phyloP scores from a whole-genome alignment of 352 stramenopile species.

The Phytophthora ramorum region DNA sequence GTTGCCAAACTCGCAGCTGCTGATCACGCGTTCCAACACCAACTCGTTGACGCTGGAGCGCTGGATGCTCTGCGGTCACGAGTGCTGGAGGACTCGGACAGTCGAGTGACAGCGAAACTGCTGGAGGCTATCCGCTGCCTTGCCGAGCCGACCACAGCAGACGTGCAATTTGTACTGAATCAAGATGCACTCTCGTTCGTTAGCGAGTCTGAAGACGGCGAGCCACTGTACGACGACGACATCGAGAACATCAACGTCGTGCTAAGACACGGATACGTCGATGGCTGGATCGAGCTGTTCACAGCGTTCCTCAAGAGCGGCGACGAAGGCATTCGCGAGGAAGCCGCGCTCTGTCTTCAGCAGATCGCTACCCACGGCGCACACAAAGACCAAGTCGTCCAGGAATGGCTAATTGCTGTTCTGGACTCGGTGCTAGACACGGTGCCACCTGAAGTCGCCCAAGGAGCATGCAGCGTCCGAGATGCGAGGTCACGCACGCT shows the following conservation, averaged over 20 bases:
- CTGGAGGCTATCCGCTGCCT: slow-evolving; percentile 61
- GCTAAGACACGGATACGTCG: slow-evolving; percentile 57
- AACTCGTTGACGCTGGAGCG: slow-evolving; percentile 46
- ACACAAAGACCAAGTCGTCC: slow-evolving; percentile 65
- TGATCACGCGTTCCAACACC: slow-evolving; percentile 41
- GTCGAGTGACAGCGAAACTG: slow-evolving; percentile 55
- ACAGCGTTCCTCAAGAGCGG: slow-evolving; percentile 64
- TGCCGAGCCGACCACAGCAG: slow-evolving; percentile 24
- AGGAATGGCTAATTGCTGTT: slow-evolving; percentile 81
- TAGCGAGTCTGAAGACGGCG: slow-evolving; percentile 54
- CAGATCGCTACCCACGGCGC: slow-evolving; percentile 51
- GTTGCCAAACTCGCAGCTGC: slow-evolving; percentile 45
- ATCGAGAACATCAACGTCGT: slow-evolving; percentile 55
- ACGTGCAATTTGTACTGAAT: slow-evolving; percentile 49
- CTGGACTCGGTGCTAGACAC: slow-evolving; percentile 70
- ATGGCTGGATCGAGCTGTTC: slow-evolving; percentile 85
- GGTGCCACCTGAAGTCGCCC: slow-evolving; percentile 52
- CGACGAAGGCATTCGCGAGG: slow-evolving; percentile 49
- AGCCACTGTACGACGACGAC: slow-evolving; percentile 66
- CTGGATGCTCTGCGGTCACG: slow-evolving; percentile 53
- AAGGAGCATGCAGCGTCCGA: slow-evolving; percentile 62
- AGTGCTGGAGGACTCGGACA: slow-evolving; percentile 47
- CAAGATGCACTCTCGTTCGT: slow-evolving; percentile 68
- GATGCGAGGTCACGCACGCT: slow-evolving; percentile 66
- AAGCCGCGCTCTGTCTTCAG: slow-evolving; percentile 67